Evolutionary conservation across 1,139 yeast species (phyloP).

Genomic region (Candida dubliniensis): DNA sequence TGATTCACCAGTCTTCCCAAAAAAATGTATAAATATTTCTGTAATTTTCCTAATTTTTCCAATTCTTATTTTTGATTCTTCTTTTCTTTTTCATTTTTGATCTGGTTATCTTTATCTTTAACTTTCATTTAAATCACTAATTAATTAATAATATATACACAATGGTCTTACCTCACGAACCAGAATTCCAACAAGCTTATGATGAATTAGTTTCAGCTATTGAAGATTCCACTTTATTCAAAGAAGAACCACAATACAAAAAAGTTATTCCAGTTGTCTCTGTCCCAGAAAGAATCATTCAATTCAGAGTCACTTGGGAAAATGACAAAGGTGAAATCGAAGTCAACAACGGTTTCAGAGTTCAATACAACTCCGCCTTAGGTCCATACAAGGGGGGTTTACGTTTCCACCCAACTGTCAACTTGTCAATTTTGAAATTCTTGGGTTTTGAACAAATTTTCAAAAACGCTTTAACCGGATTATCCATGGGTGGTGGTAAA

Average conservation of each 20-base stretch:
- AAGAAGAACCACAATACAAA: conserved; percentile 85
- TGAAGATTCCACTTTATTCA: conserved; percentile 87
- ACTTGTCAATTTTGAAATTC: conserved; percentile 90
- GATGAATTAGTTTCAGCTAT: conserved; percentile 87
- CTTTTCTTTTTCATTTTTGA: not conserved
- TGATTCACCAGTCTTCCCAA: too few species aligned
- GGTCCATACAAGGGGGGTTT: conserved; percentile 99
- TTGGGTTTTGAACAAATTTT: conserved; percentile 98
- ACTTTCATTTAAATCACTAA: not conserved
- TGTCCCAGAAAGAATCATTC: conserved; percentile 93
- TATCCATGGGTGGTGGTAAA: conserved; percentile 99
- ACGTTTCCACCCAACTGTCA: conserved; percentile 96
- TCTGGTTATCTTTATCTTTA: not conserved
- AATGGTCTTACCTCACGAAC: conserved; percentile 74
- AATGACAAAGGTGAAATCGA: conserved; percentile 89
- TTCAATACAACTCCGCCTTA: conserved; percentile 95
- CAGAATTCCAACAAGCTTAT: conserved; percentile 99
- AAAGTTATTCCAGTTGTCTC: conserved; percentile 89
- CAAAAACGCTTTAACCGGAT: conserved; percentile 96
- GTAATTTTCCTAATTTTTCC: not conserved
- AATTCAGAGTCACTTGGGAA: conserved; percentile 98
- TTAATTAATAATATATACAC: conserved; percentile 8
- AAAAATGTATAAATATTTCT: too few species aligned
- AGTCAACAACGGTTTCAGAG: conserved; percentile 97
- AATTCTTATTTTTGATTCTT: not conserved